Conservation (phyloP, 1,284 basidiomycete genomes). For the Cutaneotrichosporon curvatum region DNA sequence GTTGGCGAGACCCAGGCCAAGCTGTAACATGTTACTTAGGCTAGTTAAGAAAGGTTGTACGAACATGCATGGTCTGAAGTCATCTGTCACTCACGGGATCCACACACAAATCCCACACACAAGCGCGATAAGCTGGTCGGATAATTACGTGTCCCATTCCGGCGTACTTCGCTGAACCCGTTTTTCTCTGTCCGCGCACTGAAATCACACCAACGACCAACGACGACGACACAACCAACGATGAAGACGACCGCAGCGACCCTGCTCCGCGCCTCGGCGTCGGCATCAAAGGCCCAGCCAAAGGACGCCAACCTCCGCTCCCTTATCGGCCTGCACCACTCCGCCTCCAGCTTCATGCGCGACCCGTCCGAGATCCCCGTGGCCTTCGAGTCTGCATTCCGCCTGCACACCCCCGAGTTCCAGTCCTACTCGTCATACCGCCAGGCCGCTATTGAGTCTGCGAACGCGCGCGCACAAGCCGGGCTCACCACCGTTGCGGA, state of each 20-base stretch:
- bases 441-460: background rate
- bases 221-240: too few relatives aligned
- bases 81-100: too few relatives aligned
- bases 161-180: too few relatives aligned
- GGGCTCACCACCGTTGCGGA: conserved; percentile 7
- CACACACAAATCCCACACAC: too few relatives aligned
- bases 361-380: conserved; percentile 22
- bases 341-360: conserved; percentile 37
- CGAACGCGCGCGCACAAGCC: background rate
- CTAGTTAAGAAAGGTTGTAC: too few relatives aligned
- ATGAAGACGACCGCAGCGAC: background rate
- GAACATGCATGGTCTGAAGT: too few relatives aligned
- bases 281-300: conserved; percentile 8
- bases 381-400: conserved; percentile 34
- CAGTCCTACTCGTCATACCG: conserved; percentile 12
- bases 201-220: too few relatives aligned
- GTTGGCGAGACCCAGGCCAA: background rate
- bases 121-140: too few relatives aligned
- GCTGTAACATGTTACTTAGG: background rate
- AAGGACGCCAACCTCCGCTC: conserved; percentile 16
- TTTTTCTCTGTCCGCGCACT: too few relatives aligned
- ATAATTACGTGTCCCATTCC: too few relatives aligned
- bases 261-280: conserved; percentile 17
- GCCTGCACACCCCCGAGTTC: conserved; percentile 16
- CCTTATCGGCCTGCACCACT: conserved; percentile 39